Conservation (phyloP, 2,329 filamentous ascomycete genomes). For the Aspergillus cejpii region DNA sequence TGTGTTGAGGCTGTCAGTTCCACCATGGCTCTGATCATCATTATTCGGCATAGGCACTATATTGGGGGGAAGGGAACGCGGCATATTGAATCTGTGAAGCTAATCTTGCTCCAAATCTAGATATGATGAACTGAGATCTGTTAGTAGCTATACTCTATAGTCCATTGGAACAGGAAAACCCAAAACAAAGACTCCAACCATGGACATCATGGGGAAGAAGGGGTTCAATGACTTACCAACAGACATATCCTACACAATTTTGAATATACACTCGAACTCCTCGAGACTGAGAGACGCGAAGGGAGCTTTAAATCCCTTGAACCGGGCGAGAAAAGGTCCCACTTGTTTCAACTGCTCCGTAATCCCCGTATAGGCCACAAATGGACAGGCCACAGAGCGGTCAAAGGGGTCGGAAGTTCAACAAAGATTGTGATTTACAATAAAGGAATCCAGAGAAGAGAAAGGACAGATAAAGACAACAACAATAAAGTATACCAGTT, state of each 20-base stretch:
- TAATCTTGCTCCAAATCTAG: background rate
- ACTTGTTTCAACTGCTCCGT: too few species aligned
- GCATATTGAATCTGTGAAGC: slow-evolving; percentile 17
- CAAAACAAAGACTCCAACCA: background rate
- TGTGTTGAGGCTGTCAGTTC: slow-evolving; percentile 7
- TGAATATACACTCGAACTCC: background rate
- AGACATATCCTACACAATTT: background rate
- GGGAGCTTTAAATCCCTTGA: background rate
- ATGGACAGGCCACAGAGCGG: background rate
- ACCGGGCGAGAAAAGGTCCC: background rate
- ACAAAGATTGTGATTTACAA: too few species aligned
- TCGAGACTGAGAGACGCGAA: background rate
- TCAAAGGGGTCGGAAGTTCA: too few species aligned
- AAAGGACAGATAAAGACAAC: background rate
- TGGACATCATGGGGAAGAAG: background rate
- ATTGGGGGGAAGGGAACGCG: slow-evolving; percentile 28
- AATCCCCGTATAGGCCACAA: too few species aligned
- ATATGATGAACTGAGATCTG: background rate
- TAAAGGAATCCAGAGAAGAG: too few species aligned
- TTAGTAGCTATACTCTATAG: background rate
- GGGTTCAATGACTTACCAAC: background rate
- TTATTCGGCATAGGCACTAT: slow-evolving; percentile 14
- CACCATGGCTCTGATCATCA: slow-evolving; percentile 8
- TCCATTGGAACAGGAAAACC: background rate
- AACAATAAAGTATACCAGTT: background rate